Evolutionary conservation across 1,139 yeast genomes (phyloP), one percentile per base, ranked within the genome.

Genomic region (Casaregolazyma lundiana): DNA sequence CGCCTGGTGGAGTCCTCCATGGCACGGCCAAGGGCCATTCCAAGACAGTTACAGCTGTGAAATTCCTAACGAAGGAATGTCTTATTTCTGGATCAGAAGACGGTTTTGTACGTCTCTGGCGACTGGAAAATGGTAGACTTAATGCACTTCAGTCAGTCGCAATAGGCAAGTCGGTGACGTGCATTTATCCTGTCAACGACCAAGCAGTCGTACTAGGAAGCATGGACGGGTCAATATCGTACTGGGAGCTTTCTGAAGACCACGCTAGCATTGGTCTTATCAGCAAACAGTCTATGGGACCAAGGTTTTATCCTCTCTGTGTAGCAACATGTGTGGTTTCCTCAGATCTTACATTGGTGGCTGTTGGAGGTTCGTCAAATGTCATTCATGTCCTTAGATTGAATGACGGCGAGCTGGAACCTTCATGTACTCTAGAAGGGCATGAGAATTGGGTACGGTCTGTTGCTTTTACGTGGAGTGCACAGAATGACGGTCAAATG

Each of bases 371-470:
- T 5, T 84, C 97, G 0, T 73, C 76, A 32, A 71, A 78, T 26
- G 68, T 71, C 22, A 63, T 90, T 4, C 78, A 72, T 54, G 71
- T 85, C 0, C 74, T 81, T 53, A 60, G 67, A 6, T 2, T 53
- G 52, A 1, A 50, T 49, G 2, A 41, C 20, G n/a, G 46, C 52
- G 1, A 51, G 57, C 7, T 65, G 77, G 35, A 51, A 58, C 4
- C 67, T 71, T 45, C 70, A 75, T 24, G 82, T 88, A 0, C 70
- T 6, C 67, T 90, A 38, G 75, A 81, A 22, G 97, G 97, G 7
- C 97, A 90, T 63, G 97, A 89, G 65, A 96, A 90, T 64, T 90
- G 97, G 97, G 75, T 90, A 48, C 84, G 85, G 63, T 75, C 87
- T 11, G 67, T 90, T 35, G 73, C 80, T 1, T 79, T 86, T 61